A percentile compares a stretch with the other conserved stretches of the same genome.
These are phyloP conservation scores for Cutaneotrichosporon dermatis DNA, from an alignment of 1,284 basidiomycete species.

Conservation along the genomic window DNA sequence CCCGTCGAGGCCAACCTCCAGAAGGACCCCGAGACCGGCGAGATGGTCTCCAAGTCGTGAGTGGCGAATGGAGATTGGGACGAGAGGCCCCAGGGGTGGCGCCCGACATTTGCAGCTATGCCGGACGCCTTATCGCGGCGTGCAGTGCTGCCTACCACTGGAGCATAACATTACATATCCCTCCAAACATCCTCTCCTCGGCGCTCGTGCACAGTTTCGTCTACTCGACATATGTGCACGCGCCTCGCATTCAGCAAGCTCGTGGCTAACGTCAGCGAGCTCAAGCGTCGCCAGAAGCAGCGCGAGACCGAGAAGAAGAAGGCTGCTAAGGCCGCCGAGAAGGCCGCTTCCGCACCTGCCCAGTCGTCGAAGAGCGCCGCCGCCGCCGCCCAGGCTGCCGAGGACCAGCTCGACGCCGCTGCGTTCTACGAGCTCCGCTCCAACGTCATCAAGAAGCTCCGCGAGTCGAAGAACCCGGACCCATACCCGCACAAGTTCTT, in stretches of 20 bases:
- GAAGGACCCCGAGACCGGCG: constrained; percentile 79
- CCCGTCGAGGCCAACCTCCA: constrained; percentile 40
- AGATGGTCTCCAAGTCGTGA: constrained; percentile 90
- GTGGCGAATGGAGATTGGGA: constrained; percentile 39
- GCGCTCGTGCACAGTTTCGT: too few species aligned
- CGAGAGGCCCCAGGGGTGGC: background rate
- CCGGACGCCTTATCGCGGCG: too few species aligned
- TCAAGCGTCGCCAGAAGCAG: constrained; percentile 84
- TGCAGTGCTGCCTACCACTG: too few species aligned
- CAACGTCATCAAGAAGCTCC: constrained; percentile 78
- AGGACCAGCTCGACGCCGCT: constrained; percentile 49
- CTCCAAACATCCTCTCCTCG: too few species aligned
- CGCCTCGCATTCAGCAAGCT: too few species aligned
- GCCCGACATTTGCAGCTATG: background rate
- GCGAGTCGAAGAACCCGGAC: constrained; percentile 78
- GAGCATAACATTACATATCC: too few species aligned
- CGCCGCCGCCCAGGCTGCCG: constrained; percentile 28
- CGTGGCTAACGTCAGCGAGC: constrained; percentile 60
- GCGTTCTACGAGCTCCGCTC: constrained; percentile 96
- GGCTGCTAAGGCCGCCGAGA: constrained; percentile 70
- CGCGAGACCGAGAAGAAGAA: constrained; percentile 79
- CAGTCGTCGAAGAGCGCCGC: constrained; percentile 48
- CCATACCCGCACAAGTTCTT: constrained; percentile 99
- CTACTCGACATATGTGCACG: too few species aligned
- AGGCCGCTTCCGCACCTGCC: constrained; percentile 48